Base-by-base conservation (phyloP, 495 filamentous ascomycete species). In the Hypoxylon fuscum region DNA sequence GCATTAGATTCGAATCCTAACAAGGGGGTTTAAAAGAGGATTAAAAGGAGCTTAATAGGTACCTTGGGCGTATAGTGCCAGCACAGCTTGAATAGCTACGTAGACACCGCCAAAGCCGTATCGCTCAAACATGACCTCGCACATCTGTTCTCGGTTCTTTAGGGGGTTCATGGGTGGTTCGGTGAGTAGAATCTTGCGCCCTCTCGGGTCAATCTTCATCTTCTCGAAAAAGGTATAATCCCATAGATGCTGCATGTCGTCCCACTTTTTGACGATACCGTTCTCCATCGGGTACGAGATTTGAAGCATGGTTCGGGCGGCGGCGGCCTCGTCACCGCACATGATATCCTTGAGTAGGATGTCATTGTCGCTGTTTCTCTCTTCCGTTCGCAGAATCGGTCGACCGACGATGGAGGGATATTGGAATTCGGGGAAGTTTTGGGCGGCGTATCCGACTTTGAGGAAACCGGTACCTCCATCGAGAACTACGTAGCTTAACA, bases 251-350 rank as follows among this genome's bases (percentile, higher is more conserved):
- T 96, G 89, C 94, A 98, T 97, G 77, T 99, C 96, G 68, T 98
- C 95, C 96, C 96, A 99, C 68, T 89, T 91, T 85, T 98, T 98
- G 51, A 99, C 90, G 64, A 99, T 97, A 69, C 95, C 95, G 76
- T 98, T 98, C 74, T 98, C 96, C 95, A 99, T 99, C 68, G 95
- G 95, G 76, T 98, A 98, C 72, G 87, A 93, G 68, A 99, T 95
- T 72, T 99, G 96, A 48, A 99, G 85, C 92, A 96, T 96, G 54
- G 91, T 94, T 64, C 95, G 86, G 61, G 94, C 95, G 22, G 91
- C 92, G 9, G 95, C 93, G 22, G 95, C 95, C 79, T 99, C 95
- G 79, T 99, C 96, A 66, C 95, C 95, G 81, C 93, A 96, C 95
- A 99, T 99, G 70, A 99, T 97, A 82, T 99, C 95, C 83, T 97